Evolutionary conservation across 176 grass and related monocot species (phyloP).

Genomic region (Saccharum officinarum): DNA sequence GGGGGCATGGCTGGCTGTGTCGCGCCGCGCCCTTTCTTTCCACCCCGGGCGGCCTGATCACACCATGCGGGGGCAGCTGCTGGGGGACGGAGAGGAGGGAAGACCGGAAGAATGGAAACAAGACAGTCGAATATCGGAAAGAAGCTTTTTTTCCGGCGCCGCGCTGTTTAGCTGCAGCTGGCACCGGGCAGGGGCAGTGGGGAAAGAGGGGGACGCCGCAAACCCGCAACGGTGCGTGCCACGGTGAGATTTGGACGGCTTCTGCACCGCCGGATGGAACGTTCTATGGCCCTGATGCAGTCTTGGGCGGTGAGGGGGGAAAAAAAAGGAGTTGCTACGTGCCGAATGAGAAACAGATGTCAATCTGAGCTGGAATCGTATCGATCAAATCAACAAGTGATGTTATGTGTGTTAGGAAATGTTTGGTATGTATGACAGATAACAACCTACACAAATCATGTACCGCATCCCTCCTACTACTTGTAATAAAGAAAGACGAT

Average conservation of each 20-base stretch:
- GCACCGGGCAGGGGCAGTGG: neutral
- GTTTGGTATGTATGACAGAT: neutral
- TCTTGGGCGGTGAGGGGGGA: neutral
- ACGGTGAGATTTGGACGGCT: neutral
- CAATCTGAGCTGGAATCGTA: neutral
- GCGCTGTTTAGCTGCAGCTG: conserved; percentile 28
- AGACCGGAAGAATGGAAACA: conserved; percentile 11
- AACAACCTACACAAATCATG: neutral
- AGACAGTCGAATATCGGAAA: conserved; percentile 35
- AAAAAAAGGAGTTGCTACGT: neutral
- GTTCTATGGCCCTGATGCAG: neutral
- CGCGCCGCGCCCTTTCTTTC: neutral
- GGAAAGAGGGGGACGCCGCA: neutral
- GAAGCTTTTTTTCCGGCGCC: conserved; percentile 22
- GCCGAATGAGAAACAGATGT: neutral
- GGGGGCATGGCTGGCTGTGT: conserved; percentile 32
- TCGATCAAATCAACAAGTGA: neutral
- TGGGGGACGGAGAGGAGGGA: neutral
- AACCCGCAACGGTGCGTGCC: neutral
- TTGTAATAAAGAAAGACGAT: neutral
- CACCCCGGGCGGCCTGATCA: conserved; percentile 10
- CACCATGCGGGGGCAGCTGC: conserved; percentile 34
- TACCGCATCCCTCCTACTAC: neutral
- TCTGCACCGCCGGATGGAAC: neutral
- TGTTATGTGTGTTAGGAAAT: neutral